phyloP scores from a whole-genome alignment of 2,329 filamentous ascomycete species.

The Tolypocladium endophyticum region DNA sequence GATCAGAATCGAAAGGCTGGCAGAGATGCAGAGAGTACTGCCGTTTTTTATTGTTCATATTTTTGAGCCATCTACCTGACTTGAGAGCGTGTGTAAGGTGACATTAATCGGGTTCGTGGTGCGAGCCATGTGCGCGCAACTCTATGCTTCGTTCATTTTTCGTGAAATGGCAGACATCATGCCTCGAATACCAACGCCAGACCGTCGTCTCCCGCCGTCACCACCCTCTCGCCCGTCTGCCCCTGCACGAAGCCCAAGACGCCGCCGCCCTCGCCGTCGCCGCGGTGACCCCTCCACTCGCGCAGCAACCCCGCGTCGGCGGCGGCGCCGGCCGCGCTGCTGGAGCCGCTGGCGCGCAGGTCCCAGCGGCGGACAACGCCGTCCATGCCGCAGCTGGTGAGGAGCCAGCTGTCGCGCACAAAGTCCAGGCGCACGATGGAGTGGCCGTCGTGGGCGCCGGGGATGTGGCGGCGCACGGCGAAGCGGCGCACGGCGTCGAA shows the following conservation, averaged over 20 bases:
- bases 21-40: background rate
- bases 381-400: conserved; percentile 87
- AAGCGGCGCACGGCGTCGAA: conserved; percentile 84
- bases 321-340: conserved; percentile 12
- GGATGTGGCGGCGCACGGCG: conserved; percentile 72
- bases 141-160: background rate
- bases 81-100: background rate
- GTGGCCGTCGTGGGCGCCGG: conserved; percentile 75
- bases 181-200: conserved; percentile 58
- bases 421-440: conserved; percentile 92
- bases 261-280: conserved; percentile 77
- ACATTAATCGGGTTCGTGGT: background rate
- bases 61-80: background rate
- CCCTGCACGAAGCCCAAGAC: conserved; percentile 86
- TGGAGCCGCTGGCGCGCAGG: conserved; percentile 34
- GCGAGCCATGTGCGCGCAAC: background rate
- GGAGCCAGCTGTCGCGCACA: conserved; percentile 53
- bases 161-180: conserved; percentile 12
- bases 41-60: background rate
- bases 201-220: conserved; percentile 86
- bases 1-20: background rate
- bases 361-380: conserved; percentile 89
- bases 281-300: conserved; percentile 85
- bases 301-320: conserved; percentile 58
- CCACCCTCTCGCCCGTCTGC: conserved; percentile 58